Evolutionary conservation across 2,329 filamentous ascomycete genomes (phyloP), one percentile per base, ranked within the genome.

Genomic region (Fusarium chlamydosporum): DNA sequence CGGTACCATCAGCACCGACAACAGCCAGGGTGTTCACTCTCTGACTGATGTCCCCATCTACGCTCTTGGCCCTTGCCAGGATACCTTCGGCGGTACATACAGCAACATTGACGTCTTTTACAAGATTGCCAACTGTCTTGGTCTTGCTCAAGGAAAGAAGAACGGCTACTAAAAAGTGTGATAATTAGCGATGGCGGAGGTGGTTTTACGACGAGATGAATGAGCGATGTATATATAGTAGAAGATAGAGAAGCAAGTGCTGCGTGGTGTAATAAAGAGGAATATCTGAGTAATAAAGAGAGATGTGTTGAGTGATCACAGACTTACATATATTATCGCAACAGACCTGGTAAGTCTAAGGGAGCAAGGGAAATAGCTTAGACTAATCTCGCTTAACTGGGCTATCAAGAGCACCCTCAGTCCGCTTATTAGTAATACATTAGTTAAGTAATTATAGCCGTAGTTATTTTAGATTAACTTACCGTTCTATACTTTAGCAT

Each of bases 31-130:
- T 50, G 91, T 93, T 18, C 91, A 94, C 82, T 92, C 88, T 26
- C 82, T 94, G 66, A 94, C 91, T 2, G 91, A 94, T 72, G 91
- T 94, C 33, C 89, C 91, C 3, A 90, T 96, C 20, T 95, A 92
- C 73, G 91, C 92, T 2, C 86, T 87, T 82, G 92, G 92, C 0
- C 92, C 92, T 7, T 95, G 92, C 81, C 90, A 93, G 78, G 89
- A 92, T 73, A 80, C 86, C 15, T 96, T 96, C 76, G 87, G 89
- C 6, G 91, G 91, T 56, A 86, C 90, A 5, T 92, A 89, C 70
- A 88, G 83, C 78, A 91, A 89, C 75, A 86, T 92, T 45, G 91
- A 93, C 67, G 82, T 93, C 68, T 93, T 93, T 73, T 93, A 89
- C 80, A 89, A 89, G 78, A 92, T 93, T 76, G 88, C 90, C 15